These are phyloP conservation scores for Phaffomyces antillensis DNA, from an alignment of 805 yeast genomes.

Conservation along the genomic window DNA sequence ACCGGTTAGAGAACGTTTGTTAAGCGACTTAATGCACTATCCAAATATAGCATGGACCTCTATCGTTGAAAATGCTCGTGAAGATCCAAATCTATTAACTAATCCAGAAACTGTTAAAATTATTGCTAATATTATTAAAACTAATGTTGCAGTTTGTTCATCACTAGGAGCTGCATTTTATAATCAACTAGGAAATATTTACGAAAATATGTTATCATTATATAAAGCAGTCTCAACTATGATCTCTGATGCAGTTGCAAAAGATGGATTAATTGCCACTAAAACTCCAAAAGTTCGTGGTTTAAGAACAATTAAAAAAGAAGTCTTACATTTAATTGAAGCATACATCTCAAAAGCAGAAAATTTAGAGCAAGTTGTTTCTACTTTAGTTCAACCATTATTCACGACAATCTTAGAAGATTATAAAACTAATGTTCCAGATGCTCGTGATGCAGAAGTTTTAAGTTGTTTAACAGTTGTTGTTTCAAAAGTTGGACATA, in stretches of 20 bases:
- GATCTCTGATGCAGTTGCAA: constrained; percentile 74
- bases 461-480: constrained; percentile 90
- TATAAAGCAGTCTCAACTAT: constrained; percentile 83
- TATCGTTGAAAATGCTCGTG: constrained; percentile 76
- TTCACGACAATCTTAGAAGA: constrained; percentile 83
- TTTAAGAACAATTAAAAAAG: constrained; percentile 92
- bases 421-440: constrained; percentile 82
- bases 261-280: constrained; percentile 82
- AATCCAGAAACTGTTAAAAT: constrained; percentile 85
- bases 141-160: constrained; percentile 93
- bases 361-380: constrained; percentile 71
- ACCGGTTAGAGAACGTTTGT: constrained; percentile 61
- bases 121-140: constrained; percentile 87
- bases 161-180: constrained; percentile 89
- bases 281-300: constrained; percentile 94
- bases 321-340: constrained; percentile 81
- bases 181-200: constrained; percentile 80
- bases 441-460: constrained; percentile 97
- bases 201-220: constrained; percentile 81
- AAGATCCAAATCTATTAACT: constrained; percentile 71
- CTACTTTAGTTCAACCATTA: constrained; percentile 75
- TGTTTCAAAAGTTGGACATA: constrained; percentile 77
- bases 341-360: constrained; percentile 84
- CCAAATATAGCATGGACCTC: constrained; percentile 96
- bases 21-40: constrained; percentile 74